Evolutionary conservation across 208 protist genomes (phyloP), one percentile per base, ranked within the genome.

Genomic region (Trypanosomatidae sp.): DNA sequence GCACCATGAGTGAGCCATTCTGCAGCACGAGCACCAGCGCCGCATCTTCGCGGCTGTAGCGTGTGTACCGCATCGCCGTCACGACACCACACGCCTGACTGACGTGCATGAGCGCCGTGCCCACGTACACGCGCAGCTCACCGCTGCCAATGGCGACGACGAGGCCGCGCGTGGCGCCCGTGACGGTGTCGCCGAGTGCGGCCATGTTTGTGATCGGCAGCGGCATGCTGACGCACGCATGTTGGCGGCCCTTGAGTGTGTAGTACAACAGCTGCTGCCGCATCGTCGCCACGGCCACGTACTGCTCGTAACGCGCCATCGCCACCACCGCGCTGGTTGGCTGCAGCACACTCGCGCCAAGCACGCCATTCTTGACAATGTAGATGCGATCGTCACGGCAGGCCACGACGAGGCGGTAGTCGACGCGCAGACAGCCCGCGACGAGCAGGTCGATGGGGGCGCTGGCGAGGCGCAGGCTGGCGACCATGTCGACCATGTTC

Each of bases 361-460:
- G 58, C 45, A 70, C 54, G 4, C 77, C 88, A 33, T 95, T 77
- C 63, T 95, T 96, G 49, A 97, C 72, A 5, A 78, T 87, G 72
- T 97, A 96, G 25, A 98, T 62, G 43, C 61, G 64, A 23, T 80
- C 83, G 56, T 97, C 83, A 40, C 95, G 71, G 65, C 92, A 97
- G 4, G 86, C 74, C 7, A 83, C 63, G 27, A 96, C 69, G 30
- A 98, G 78, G 16, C 93, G 83, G 54, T 97, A 97, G 42, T 96
- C 82, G 16, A 89, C 69, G 10, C 72, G 61, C 8, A 80, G 64
- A 5, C 70, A 53, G 1, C 95, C 92, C 1, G 66, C 71, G 15
- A 61, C 57, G n/a, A 86, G 43, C 11, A 97, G 30, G 32, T 56
- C 71, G 3, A 84, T 73, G 6, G 85, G 87, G 1, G 70, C 48